Base-by-base conservation (phyloP, 345 rosid genomes). In the Linum tenue region DNA sequence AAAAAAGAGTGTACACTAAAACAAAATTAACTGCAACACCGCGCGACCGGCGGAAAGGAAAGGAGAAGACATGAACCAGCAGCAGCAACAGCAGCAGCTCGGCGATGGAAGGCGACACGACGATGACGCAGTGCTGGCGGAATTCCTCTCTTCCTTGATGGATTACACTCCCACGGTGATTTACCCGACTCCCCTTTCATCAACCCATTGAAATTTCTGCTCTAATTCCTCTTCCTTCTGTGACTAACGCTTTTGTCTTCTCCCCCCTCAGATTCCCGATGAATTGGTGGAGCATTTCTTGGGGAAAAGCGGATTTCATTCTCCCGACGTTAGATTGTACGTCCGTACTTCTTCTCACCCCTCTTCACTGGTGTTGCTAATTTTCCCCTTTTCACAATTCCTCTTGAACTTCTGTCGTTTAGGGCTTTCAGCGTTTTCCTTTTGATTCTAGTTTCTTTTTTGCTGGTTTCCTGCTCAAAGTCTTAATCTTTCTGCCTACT, bases 251-350 rank as follows among this genome's bases (percentile, higher is more conserved):
- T 22, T 22, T 22, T 22, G 1, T 14, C 53, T 9, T 6, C 58
- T 39, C 2, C 1, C 4, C 16, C 12, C 59, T 39, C 66, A 94
- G 99, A 90, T 90, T 74, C 99, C 95, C 36, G 99, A 94, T 65
- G 97, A 90, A 70, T 72, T 94, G 77, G 99, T 90, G 66, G 97
- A 94, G 83, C 90, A 88, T 77, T 92, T 86, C 80, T 70, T 92
- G 70, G 96, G 87, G 15, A 92, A 83, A 81, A 92, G 98, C 73
- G 98, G 98, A 39, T 90, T 92, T 69, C 98, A 92, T 67, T 86
- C 89, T 73, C 98, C 98, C 17, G 95, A 90, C 71, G 92, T 88
- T 68, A 84, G 98, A 86, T 72, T 92, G 97, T 92, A 84, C 87
- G 96, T 86, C 31, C 73, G 31, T 22, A 22, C 31, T 22, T 56